Evolutionary conservation across 2,329 filamentous ascomycete genomes (phyloP), one percentile per base, ranked within the genome.

Genomic region (Colletotrichum sojae): DNA sequence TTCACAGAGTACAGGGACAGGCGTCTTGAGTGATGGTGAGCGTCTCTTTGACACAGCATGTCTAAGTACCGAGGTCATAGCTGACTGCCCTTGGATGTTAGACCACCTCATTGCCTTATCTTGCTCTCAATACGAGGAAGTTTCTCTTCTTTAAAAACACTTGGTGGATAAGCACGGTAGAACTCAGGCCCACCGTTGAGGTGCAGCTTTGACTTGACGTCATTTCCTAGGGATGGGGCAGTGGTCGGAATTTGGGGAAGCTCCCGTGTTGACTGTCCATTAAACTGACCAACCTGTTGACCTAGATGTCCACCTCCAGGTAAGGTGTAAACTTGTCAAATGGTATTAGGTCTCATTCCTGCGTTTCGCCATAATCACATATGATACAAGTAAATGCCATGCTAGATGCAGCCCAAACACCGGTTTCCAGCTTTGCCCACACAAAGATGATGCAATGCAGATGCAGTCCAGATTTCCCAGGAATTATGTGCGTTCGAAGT

Each of bases 191-290:
- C 62, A 60, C 62, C 54, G 10, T 8, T 60, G 48, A 59, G 49
- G 61, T 56, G 13, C 61, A 43, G 54, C 31, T 51, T 18, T 0
- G 31, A 43, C 51, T 69, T 66, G 66, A 69, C 62, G 66, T 69
- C 66, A 69, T 66, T 62, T 69, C 62, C 66, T 69, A 69, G 66
- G 66, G 40, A 5, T 48, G 31, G 25, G 39, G 52, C 22, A 22
- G 48, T 36, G 27, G 49, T 49, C 51, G 40, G 36, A 25, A 25
- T 56, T 39, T 22, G 39, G 22, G 22, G 22, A 25, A 25, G 22
- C 22, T 36, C 15, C 20, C 10, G 8, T 36, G 13, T 18, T 43
- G 31, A 27, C 13, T 18, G 6, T 18, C 16, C 25, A 20, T 51
- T 9, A 10, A 8, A 36, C 31, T 10, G 31, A 36, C n/a, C 8